These are phyloP conservation scores for Filosporella fistucella DNA, from an alignment of 495 filamentous ascomycete species.

Conservation along the genomic window DNA sequence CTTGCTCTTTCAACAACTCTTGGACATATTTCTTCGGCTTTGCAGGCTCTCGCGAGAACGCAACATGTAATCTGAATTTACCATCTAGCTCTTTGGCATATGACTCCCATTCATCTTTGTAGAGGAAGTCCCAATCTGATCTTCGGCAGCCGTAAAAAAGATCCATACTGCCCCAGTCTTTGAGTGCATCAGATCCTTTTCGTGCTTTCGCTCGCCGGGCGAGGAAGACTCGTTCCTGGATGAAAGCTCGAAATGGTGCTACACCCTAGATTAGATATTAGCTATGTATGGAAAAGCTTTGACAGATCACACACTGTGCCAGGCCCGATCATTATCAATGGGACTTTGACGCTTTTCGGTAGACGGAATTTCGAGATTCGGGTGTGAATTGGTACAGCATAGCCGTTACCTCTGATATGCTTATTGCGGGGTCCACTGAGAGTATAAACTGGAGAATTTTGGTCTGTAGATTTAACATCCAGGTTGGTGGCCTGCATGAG, in stretches of 20 bases:
- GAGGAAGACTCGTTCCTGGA: slow-evolving; percentile 51
- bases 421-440: neutral
- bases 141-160: slow-evolving; percentile 65
- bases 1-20: too few species aligned
- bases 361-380: slow-evolving; percentile 50
- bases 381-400: neutral
- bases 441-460: neutral
- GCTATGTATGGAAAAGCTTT: too few species aligned
- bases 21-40: too few species aligned
- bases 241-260: slow-evolving; percentile 52
- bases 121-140: slow-evolving; percentile 57
- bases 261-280: too few species aligned
- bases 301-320: too few species aligned
- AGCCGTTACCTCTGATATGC: neutral
- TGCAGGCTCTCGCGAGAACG: too few species aligned
- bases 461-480: neutral
- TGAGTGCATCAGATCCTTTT: slow-evolving; percentile 20
- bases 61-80: too few species aligned
- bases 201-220: too few species aligned
- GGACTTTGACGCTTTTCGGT: slow-evolving; percentile 49
- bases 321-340: slow-evolving; percentile 59
- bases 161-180: slow-evolving; percentile 22
- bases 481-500: too few species aligned
- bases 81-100: too few species aligned
- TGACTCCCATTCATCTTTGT: slow-evolving; percentile 55